phyloP scores from a whole-genome alignment of 768 basidiomycete species.

The Trametes maxima region DNA sequence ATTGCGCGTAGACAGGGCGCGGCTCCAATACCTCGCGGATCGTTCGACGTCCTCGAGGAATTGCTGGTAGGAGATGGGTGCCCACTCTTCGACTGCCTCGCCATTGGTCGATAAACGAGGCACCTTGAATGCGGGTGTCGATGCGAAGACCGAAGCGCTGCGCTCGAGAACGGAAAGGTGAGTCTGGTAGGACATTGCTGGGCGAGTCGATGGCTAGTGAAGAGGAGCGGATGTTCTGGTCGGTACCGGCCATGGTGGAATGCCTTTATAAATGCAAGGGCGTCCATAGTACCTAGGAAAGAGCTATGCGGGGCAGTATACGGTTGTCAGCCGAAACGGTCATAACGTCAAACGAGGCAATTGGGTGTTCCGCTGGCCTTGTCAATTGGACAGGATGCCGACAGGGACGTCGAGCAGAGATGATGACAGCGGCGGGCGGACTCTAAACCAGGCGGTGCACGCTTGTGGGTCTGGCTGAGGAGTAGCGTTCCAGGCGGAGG shows the following conservation, averaged over 20 bases:
- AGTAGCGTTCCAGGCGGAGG: constrained; percentile 1
- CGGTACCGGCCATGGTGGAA: not conserved
- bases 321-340: constrained; percentile 14
- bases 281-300: not conserved
- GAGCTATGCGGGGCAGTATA: constrained; percentile 24
- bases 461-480: not conserved
- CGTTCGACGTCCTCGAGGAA: constrained; percentile 64
- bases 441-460: constrained; percentile 11
- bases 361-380: constrained; percentile 9
- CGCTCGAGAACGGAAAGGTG: constrained; percentile 64
- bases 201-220: not conserved
- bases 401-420: constrained; percentile 15
- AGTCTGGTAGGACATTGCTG: constrained; percentile 36
- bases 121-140: constrained; percentile 56
- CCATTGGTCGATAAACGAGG: constrained; percentile 48
- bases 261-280: constrained; percentile 11
- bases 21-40: constrained; percentile 64
- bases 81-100: constrained; percentile 52
- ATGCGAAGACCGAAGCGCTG: constrained; percentile 48
- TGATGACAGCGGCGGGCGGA: constrained; percentile 18
- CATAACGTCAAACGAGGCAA: constrained; percentile 14
- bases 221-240: constrained; percentile 5
- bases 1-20: constrained; percentile 42
- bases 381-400: constrained; percentile 21
- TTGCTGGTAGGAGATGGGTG: constrained; percentile 58